Evolutionary conservation across 2,329 filamentous ascomycete genomes (phyloP), one percentile per base, ranked within the genome.

Genomic region (Diaporthe longicolla): DNA sequence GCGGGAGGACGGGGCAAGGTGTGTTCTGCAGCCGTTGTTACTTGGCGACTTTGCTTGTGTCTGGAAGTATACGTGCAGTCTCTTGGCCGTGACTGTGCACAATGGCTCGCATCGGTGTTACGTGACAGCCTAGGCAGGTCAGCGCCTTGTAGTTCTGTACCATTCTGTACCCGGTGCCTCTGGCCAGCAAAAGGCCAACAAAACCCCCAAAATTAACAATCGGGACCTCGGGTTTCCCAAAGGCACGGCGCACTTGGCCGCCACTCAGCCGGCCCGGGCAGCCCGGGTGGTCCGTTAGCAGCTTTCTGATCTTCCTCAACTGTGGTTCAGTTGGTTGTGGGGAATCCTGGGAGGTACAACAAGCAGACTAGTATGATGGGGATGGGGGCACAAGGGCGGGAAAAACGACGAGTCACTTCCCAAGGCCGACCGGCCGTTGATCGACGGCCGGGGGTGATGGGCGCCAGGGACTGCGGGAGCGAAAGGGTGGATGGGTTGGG

Each of bases 211-310:
- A 45, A 57, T 29, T 35, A 32, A 21, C 21, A 11, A 8, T 19
- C 68, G 24, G 52, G 45, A n/a, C 43, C 6, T 35, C 10, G 48
- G 45, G 19, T 52, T 48, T 71, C 55, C 68, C 68, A 71, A 15
- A 50, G 40, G 32, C 68, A 26, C 21, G 68, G 54, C 43, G 54
- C 68, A 50, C 68, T 71, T 71, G 54, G 68, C 54, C 54, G 29
- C 68, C 43, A 71, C 10, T 13, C 29, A 7, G 8, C 54, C 55
- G 68, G 68, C 55, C 68, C 43, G 55, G 45, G 45, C 17, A 17
- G 45, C 45, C 45, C 45, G 40, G 40, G 7, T 21, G 19, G 11
- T 37, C 13, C 15, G 40, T 45, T 32, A 9, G 19, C 24, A 21
- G 26, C 63, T n/a, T 13, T 37, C 19, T 15, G 19, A 50, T 35